Conservation (phyloP, 352 stramenopile species). For the Pythium dissimile region DNA sequence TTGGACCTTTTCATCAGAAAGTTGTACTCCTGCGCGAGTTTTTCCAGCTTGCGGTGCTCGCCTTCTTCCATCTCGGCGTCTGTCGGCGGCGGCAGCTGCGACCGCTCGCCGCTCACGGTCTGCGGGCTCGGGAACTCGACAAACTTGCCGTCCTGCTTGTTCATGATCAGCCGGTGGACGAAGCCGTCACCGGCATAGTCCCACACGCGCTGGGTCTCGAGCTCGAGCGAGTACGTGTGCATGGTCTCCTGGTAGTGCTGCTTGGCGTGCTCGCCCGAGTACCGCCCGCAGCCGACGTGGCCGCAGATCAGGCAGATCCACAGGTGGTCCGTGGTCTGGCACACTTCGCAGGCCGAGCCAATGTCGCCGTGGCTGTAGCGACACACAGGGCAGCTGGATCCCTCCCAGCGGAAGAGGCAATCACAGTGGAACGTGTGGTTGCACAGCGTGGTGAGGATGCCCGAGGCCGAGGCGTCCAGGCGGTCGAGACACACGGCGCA, state of each 20-base stretch:
- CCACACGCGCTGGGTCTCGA: constrained; percentile 95
- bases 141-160: constrained; percentile 93
- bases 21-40: constrained; percentile 95
- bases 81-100: constrained; percentile 58
- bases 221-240: constrained; percentile 95
- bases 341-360: constrained; percentile 92
- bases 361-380: constrained; percentile 95
- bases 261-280: constrained; percentile 93
- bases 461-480: constrained; percentile 79
- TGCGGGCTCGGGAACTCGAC: constrained; percentile 93
- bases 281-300: constrained; percentile 94
- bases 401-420: constrained; percentile 94
- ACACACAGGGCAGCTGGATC: constrained; percentile 95
- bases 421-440: constrained; percentile 98
- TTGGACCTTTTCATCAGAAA: constrained; percentile 94
- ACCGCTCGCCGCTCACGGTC: constrained; percentile 60
- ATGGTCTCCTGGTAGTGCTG: constrained; percentile 92
- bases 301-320: constrained; percentile 97
- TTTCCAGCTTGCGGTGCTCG: constrained; percentile 95
- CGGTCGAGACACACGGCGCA: constrained; percentile 92
- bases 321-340: constrained; percentile 90
- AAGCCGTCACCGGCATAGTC: constrained; percentile 93
- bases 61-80: constrained; percentile 87
- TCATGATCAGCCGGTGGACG: constrained; percentile 84
- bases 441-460: constrained; percentile 96